These are phyloP conservation scores for Rhizophagus prolifer DNA, from an alignment of 192 early-diverging fungal genomes.

Conservation along the genomic window DNA sequence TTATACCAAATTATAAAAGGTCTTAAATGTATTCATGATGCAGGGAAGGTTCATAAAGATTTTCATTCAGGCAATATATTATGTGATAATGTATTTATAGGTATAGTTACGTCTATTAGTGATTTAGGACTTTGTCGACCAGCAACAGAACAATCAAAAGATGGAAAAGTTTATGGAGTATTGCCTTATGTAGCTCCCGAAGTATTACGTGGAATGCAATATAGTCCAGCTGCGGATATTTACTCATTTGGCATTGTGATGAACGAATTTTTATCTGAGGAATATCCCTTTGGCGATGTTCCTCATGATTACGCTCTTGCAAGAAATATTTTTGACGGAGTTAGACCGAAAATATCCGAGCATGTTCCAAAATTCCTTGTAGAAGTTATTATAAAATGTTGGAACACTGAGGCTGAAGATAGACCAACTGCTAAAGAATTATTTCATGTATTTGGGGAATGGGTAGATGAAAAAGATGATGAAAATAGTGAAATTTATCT, in stretches of 20 bases:
- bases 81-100: background rate
- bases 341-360: background rate
- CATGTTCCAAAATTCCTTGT: background rate
- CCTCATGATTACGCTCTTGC: background rate
- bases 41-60: background rate
- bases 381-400: background rate
- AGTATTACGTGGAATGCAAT: too few species aligned
- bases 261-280: background rate
- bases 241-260: background rate
- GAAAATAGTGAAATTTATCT: background rate
- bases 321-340: background rate
- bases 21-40: background rate
- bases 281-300: background rate
- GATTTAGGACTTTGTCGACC: background rate
- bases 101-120: background rate
- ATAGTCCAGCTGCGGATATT: too few species aligned
- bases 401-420: background rate
- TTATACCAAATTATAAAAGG: too few species aligned
- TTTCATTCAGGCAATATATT: too few species aligned
- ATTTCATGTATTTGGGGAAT: background rate
- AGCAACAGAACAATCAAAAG: background rate
- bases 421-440: background rate
- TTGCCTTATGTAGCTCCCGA: too few species aligned
- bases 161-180: too few species aligned
- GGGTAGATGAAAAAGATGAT: background rate